phyloP scores from a whole-genome alignment of 108 stramenopile genomes.

The Nitzschia sp. region DNA sequence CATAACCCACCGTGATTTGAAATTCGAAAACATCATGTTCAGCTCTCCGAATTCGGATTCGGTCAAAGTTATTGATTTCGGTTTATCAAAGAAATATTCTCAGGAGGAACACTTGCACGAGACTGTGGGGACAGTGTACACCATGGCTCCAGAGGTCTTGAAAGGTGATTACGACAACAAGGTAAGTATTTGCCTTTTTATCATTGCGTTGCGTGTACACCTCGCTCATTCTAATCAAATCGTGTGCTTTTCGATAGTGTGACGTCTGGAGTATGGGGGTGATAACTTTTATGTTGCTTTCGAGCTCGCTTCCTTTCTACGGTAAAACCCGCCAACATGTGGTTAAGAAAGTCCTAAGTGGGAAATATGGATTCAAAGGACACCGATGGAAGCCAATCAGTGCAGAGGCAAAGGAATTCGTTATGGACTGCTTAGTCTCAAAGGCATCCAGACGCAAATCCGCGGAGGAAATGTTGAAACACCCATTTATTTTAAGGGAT shows the following conservation, averaged over 20 bases:
- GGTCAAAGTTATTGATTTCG: conserved; percentile 88
- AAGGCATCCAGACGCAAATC: conserved; percentile 44
- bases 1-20: conserved; percentile 89
- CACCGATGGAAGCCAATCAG: conserved; percentile 49
- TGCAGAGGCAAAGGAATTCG: conserved; percentile 47
- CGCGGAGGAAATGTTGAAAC: conserved; percentile 41
- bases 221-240: too few relatives aligned
- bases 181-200: too few relatives aligned
- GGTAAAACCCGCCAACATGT: conserved; percentile 59
- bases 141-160: conserved; percentile 88
- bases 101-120: conserved; percentile 47
- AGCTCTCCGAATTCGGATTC: not conserved
- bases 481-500: conserved; percentile 38
- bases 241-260: too few relatives aligned
- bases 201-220: too few relatives aligned
- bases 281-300: conserved; percentile 74
- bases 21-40: conserved; percentile 88
- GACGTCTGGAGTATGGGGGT: conserved; percentile 88
- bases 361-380: conserved; percentile 48
- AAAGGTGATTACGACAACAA: conserved; percentile 69
- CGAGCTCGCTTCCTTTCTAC: conserved; percentile 73
- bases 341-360: conserved; percentile 47
- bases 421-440: conserved; percentile 36
- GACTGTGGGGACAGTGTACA: conserved; percentile 72
- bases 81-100: conserved; percentile 49